phyloP scores from a whole-genome alignment of 2,329 filamentous ascomycete species.

The Coniochaeta prunicola region DNA sequence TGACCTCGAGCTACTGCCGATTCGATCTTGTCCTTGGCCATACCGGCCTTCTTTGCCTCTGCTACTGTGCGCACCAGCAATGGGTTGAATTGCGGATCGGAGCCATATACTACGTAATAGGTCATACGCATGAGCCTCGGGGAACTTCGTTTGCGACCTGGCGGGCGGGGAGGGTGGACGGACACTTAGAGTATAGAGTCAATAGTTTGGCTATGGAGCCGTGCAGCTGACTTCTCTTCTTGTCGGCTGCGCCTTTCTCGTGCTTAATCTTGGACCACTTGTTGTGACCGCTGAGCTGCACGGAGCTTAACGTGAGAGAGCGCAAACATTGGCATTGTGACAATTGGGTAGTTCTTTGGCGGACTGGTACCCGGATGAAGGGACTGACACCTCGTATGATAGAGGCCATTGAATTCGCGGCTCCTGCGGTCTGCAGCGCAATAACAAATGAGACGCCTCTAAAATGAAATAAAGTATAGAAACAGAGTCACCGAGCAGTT shows the following conservation, averaged over 20 bases:
- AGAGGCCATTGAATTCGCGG: constrained; percentile 4
- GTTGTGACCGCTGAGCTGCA: constrained; percentile 64
- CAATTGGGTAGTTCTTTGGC: constrained; percentile 5
- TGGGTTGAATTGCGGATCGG: constrained; percentile 67
- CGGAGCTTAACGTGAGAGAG: constrained; percentile 36
- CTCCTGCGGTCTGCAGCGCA: background rate
- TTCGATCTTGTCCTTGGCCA: constrained; percentile 81
- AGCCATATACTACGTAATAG: constrained; percentile 57
- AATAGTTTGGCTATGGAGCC: constrained; percentile 65
- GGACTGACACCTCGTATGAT: constrained; percentile 1
- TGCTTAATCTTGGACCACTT: constrained; percentile 97
- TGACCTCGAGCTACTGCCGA: constrained; percentile 82
- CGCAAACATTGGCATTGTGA: constrained; percentile 41
- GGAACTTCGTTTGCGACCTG: constrained; percentile 3
- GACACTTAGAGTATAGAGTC: constrained; percentile 67
- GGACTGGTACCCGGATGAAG: constrained; percentile 6
- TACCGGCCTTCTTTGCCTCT: constrained; percentile 74
- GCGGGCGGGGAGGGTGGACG: constrained; percentile 15
- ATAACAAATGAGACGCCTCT: background rate
- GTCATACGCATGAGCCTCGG: constrained; percentile 5
- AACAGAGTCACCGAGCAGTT: background rate
- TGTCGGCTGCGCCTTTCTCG: constrained; percentile 83
- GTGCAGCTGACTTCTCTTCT: constrained; percentile 67
- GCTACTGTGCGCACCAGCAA: constrained; percentile 66
- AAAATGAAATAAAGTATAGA: background rate